Conservation (phyloP, 176 grass and related monocot genomes). For the Aechmea fasciata region DNA sequence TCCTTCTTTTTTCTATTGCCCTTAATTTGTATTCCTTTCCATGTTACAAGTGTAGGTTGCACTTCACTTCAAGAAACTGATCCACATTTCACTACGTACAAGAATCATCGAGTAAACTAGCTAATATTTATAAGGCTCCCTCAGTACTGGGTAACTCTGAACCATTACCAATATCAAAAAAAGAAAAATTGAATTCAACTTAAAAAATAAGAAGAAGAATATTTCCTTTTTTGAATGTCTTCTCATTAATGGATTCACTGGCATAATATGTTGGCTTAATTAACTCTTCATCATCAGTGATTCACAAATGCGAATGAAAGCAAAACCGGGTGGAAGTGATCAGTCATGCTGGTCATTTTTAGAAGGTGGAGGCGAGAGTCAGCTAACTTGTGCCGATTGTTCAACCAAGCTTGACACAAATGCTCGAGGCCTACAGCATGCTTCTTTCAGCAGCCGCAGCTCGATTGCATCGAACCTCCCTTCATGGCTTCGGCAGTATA, state of each 20-base stretch:
- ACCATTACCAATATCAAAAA: too few species aligned
- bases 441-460: slow-evolving; percentile 2
- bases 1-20: slow-evolving; percentile 1
- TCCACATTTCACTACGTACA: too few species aligned
- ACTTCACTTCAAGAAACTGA: too few species aligned
- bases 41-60: too few species aligned
- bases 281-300: slow-evolving; percentile 27
- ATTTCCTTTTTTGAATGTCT: not conserved
- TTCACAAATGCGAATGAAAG: slow-evolving; percentile 19
- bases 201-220: too few species aligned
- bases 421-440: slow-evolving; percentile 4
- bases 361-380: slow-evolving; percentile 16
- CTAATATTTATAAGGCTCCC: too few species aligned
- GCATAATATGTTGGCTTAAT: not conserved
- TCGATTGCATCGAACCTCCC: slow-evolving; percentile 22
- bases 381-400: slow-evolving; percentile 23
- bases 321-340: slow-evolving; percentile 8
- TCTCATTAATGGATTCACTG: not conserved
- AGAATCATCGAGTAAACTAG: too few species aligned
- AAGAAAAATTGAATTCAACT: too few species aligned
- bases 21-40: not conserved
- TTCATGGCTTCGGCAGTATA: slow-evolving; percentile 36
- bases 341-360: slow-evolving; percentile 13
- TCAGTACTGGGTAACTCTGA: too few species aligned
- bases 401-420: slow-evolving; percentile 2